Evolutionary conservation across 1,284 basidiomycete species (phyloP), one percentile per base, ranked within the genome.

Genomic region (Gymnopus androsaceus): DNA sequence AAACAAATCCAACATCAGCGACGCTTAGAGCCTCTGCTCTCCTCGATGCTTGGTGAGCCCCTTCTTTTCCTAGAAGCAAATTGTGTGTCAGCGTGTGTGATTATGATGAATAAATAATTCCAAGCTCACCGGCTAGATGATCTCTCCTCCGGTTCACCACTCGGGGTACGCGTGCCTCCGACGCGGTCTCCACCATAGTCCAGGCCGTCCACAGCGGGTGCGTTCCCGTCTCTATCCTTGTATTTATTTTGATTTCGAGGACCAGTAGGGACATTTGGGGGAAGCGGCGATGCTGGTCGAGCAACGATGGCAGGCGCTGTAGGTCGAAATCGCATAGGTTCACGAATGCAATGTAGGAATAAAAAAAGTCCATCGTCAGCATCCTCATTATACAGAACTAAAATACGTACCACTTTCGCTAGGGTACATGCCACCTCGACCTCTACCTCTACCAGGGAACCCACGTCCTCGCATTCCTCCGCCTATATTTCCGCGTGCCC

Each of bases 181-280:
- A 45, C 54, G 6, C 57, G 54, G 38, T 59, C 57, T 5, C 87
- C 88, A 5, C 89, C 89, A 62, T 92, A 93, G 66, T 93, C 91
- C 65, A 93, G 71, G n/a, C 90, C 90, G 63, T 92, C 89, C 7
- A 89, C 87, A 37, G 88, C 87, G 56, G 87, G 84, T 1, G 86
- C 87, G 64, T 88, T 90, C 12, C 82, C 83, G 65, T 91, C 88
- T 34, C 90, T 81, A 68, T 93, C 90, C 72, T 92, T 92, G 74
- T 93, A 92, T 67, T 90, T 90, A 68, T 90, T 91, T 67, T 89
- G 87, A 68, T 91, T 92, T 42, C 90, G 79, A 9, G 90, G 90
- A 1, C 91, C 91, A 0, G 90, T 93, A 0, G 90, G 90, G 21
- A 93, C 90, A 60, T 85, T 85, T 15, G 90, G 88, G 3, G 90